These are phyloP conservation scores for Picocystis sp. DNA, from an alignment of 163 green algal genomes.

Conservation along the genomic window DNA sequence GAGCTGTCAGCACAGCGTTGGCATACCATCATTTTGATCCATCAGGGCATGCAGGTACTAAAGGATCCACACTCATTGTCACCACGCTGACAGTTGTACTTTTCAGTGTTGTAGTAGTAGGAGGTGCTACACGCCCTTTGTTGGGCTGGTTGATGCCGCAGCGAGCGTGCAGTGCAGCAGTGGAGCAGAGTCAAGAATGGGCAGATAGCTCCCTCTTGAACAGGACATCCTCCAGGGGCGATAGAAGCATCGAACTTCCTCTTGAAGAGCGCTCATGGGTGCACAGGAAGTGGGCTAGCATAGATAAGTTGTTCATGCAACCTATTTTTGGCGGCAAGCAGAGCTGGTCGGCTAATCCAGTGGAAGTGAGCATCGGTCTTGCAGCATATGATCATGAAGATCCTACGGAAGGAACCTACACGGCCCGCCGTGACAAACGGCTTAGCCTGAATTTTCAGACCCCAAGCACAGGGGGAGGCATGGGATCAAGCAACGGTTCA, in stretches of 20 bases:
- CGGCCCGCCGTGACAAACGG: too few species aligned
- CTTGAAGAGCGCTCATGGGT: not conserved
- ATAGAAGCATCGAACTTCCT: not conserved
- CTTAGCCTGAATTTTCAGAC: too few species aligned
- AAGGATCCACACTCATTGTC: conserved; percentile 42
- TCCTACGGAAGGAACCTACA: too few species aligned
- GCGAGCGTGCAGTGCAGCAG: not conserved
- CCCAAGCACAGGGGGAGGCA: too few species aligned
- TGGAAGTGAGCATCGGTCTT: too few species aligned
- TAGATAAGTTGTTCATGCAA: not conserved
- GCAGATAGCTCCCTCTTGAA: not conserved
- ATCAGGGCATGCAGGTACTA: conserved; percentile 9
- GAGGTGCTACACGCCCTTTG: conserved; percentile 45
- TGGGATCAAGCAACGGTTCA: too few species aligned
- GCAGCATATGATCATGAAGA: too few species aligned
- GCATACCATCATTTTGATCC: conserved; percentile 65
- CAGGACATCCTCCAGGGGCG: not conserved
- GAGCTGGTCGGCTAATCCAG: too few species aligned
- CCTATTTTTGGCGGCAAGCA: not conserved
- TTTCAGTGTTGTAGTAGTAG: conserved; percentile 33
- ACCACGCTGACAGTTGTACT: conserved; percentile 48
- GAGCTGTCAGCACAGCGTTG: conserved; percentile 68
- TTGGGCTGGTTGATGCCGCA: conserved; percentile 28
- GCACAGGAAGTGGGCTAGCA: not conserved
- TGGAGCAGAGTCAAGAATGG: not conserved